phyloP scores from a whole-genome alignment of 352 stramenopile genomes.

The Phytopythium cucurbitacearum region DNA sequence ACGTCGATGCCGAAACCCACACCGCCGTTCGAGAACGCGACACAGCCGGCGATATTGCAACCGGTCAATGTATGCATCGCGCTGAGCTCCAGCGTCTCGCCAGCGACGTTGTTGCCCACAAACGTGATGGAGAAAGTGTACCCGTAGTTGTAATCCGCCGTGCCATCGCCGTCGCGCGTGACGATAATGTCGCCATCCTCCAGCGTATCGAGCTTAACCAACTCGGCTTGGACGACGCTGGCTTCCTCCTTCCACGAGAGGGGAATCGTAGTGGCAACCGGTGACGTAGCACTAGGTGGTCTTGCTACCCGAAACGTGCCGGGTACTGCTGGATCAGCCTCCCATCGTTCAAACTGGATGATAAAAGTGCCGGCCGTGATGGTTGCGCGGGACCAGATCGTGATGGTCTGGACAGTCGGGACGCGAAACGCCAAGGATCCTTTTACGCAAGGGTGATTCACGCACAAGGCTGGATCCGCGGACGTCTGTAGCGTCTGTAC shows the following conservation, averaged over 20 bases:
- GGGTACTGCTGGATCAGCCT: slow-evolving; percentile 8
- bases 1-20: slow-evolving; percentile 23
- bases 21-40: slow-evolving; percentile 34
- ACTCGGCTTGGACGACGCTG: slow-evolving; percentile 17
- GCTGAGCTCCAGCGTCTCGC: slow-evolving; percentile 30
- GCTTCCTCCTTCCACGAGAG: slow-evolving; percentile 46
- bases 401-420: slow-evolving; percentile 73
- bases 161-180: slow-evolving; percentile 66
- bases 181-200: slow-evolving; percentile 52
- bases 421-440: slow-evolving; percentile 63
- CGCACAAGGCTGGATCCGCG: slow-evolving; percentile 35
- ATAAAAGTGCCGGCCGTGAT: slow-evolving; percentile 52
- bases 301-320: slow-evolving; percentile 29
- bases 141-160: slow-evolving; percentile 46
- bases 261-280: slow-evolving; percentile 6
- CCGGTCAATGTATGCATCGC: neutral
- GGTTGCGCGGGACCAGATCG: slow-evolving; percentile 33
- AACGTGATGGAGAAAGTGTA: slow-evolving; percentile 78
- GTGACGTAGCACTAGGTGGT: slow-evolving; percentile 1
- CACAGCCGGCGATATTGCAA: slow-evolving; percentile 11
- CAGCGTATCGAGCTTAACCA: slow-evolving; percentile 33
- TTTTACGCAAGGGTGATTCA: slow-evolving; percentile 38
- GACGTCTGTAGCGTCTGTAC: slow-evolving; percentile 70
- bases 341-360: slow-evolving; percentile 36
- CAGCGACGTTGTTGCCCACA: slow-evolving; percentile 62